Evolutionary conservation across 1,139 yeast species (phyloP).

Genomic region (Geotrichum carabidarum): DNA sequence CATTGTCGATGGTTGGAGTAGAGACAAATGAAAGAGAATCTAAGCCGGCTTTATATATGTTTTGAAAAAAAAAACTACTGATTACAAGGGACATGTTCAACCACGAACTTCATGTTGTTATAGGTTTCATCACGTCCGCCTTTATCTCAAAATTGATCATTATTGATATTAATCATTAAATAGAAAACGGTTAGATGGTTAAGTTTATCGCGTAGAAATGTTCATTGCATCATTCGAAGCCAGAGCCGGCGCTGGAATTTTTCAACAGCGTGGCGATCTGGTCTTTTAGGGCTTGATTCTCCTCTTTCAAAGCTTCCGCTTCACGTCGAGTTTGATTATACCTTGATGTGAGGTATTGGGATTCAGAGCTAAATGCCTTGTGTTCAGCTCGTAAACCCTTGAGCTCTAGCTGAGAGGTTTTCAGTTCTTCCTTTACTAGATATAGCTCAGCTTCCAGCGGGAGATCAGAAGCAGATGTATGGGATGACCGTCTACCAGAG

Average conservation of each 20-base stretch:
- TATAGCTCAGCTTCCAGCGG: slow-evolving; percentile 11
- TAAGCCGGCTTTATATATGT: no score
- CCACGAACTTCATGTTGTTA: no score
- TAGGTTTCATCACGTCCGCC: no score
- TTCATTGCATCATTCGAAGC: not conserved
- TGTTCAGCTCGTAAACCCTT: slow-evolving; percentile 24
- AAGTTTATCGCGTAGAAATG: no score
- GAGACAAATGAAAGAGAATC: not conserved
- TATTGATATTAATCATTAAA: no score
- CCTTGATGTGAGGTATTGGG: slow-evolving; percentile 27
- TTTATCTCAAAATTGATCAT: no score
- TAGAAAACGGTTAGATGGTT: no score
- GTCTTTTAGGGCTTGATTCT: slow-evolving; percentile 19
- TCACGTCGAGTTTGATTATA: slow-evolving; percentile 27
- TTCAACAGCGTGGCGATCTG: slow-evolving; percentile 2
- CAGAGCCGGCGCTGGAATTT: not conserved
- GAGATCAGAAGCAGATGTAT: not conserved
- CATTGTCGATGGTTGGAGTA: not conserved
- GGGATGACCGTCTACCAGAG: not conserved
- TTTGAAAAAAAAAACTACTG: no score
- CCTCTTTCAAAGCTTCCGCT: slow-evolving; percentile 17
- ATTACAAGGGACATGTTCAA: no score
- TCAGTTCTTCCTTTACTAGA: slow-evolving; percentile 21
- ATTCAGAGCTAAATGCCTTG: slow-evolving; percentile 24
- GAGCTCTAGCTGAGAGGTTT: slow-evolving; percentile 15